These are phyloP conservation scores for Arctium minus DNA, from an alignment of 129 eudicot species.

Conservation along the genomic window DNA sequence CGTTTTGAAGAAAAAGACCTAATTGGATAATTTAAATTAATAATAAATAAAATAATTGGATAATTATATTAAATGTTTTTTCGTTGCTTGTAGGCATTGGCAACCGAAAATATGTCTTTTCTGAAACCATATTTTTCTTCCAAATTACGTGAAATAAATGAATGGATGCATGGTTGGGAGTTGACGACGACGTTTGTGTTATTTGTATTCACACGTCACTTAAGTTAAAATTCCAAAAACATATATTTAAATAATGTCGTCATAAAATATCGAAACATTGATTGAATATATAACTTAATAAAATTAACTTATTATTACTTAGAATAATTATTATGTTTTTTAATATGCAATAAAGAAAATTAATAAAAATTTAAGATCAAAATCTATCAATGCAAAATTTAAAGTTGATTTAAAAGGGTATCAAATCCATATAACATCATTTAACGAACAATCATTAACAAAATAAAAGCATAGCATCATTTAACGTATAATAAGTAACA, in stretches of 20 bases:
- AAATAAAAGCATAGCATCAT: too few relatives aligned
- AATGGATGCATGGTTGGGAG: conserved; percentile 15
- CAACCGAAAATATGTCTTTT: neutral
- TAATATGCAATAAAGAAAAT: neutral
- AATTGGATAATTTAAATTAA: neutral
- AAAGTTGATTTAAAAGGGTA: neutral
- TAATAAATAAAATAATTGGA: neutral
- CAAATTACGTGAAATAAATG: conserved; percentile 20
- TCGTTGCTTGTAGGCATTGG: conserved; percentile 15
- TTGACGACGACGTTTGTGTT: conserved; percentile 3
- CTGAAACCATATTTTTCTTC: neutral
- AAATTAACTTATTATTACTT: neutral
- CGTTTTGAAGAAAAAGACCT: neutral
- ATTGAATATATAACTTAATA: neutral
- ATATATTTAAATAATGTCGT: neutral
- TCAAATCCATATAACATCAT: neutral
- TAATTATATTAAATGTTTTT: neutral
- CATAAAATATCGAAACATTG: neutral
- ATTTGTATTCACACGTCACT: conserved; percentile 12
- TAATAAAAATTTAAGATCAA: neutral
- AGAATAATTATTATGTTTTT: neutral
- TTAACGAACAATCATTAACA: neutral
- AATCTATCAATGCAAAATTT: neutral
- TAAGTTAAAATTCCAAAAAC: neutral
- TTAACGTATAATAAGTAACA: neutral